Evolutionary conservation across 805 yeast genomes (phyloP).

Genomic region (Saccharomycopsis oosterbeekiorum): DNA sequence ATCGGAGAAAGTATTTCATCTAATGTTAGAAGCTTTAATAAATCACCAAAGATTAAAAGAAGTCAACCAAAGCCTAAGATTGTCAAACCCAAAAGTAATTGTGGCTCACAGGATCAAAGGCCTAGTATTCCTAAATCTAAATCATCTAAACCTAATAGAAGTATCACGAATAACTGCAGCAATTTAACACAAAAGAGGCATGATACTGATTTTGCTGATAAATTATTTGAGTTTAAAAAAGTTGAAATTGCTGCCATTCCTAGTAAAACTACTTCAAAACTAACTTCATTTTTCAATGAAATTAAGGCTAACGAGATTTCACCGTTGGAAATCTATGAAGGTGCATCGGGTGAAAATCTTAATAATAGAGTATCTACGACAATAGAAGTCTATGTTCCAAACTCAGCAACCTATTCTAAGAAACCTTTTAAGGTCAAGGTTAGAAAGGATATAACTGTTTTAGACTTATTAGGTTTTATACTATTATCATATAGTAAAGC

Average conservation of each 20-base stretch:
- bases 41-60: background rate
- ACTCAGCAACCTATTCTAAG: constrained; percentile 11
- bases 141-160: constrained; percentile 5
- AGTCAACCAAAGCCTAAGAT: background rate
- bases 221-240: constrained; percentile 4
- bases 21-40: background rate
- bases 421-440: constrained; percentile 22
- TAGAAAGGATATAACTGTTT: constrained; percentile 33
- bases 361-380: constrained; percentile 4
- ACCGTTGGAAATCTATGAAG: constrained; percentile 11
- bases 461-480: constrained; percentile 47
- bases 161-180: constrained; percentile 5
- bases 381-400: constrained; percentile 23
- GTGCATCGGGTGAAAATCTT: constrained; percentile 11
- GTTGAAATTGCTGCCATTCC: background rate
- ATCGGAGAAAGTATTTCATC: constrained; percentile 1
- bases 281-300: constrained; percentile 7
- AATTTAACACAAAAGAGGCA: background rate
- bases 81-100: constrained; percentile 2
- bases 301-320: constrained; percentile 3
- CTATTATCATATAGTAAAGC: constrained; percentile 23
- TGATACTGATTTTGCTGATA: background rate
- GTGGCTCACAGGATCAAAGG: constrained; percentile 8
- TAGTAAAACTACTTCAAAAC: constrained; percentile 1
- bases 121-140: background rate